Base-by-base conservation (phyloP, 768 basidiomycete genomes). In the Phylloporus arenicola region DNA sequence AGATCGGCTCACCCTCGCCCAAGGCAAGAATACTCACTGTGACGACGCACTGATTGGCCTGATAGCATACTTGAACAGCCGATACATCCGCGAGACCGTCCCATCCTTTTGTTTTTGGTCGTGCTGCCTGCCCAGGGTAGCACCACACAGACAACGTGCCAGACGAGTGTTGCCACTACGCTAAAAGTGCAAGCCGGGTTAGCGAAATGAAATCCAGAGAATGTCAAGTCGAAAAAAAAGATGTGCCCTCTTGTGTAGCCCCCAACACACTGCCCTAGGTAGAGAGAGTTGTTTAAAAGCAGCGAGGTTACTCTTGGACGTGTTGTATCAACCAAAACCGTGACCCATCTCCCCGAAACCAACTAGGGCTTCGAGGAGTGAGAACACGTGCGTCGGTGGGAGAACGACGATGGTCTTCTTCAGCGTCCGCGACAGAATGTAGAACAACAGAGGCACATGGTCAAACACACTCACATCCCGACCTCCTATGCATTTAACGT, bases 191-290 rank as follows among this genome's bases (percentile, higher is more conserved):
- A 5, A 57, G 16, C 44, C 5, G 35, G 16, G 47, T 67, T 16
- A 62, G 44, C 27, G 53, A 62, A 59, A 69, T 54, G 6, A 33
- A 56, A 52, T 44, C 19, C 43, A 48, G 19, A 27, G 17, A 10
- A 45, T 33, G 34, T 9, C 10, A 45, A 52, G 17, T 2, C 29
- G n/a, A n/a, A n/a, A n/a, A n/a, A 24, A 44, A 44, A 54, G 53
- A 75, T 97, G 86, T 96, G 70, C 72, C 71, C 85, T 81, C 84
- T 76, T 79, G 74, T 75, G 94, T 97, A 97, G 94, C 92, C 82
- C 87, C 79, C 81, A 76, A 65, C 75, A 79, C 77, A 76, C 81
- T 63, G 59, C 71, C 77, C 87, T 90, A 71, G 62, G 61, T 75
- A 75, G 74, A 71, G 83, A 80, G 86, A 84, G 91, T 93, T 94